Evolutionary conservation across 352 stramenopile genomes (phyloP), one percentile per base, ranked within the genome.

Genomic region (Plasmopara halstedii): DNA sequence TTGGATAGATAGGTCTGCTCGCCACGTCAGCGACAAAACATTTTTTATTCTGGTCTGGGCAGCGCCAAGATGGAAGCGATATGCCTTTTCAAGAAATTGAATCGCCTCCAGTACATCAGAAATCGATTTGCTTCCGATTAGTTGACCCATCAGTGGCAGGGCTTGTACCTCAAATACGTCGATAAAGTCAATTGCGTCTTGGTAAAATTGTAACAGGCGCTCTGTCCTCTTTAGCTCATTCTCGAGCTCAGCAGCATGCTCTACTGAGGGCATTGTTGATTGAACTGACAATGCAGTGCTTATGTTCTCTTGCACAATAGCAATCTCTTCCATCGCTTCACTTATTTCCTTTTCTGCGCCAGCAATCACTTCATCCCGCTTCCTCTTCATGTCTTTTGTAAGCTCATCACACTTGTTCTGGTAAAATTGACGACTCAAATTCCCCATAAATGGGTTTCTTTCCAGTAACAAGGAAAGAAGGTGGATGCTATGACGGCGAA

Each of bases 401-500:
- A 94, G 53, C 39, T 89, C 73, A n/a, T 68, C 49, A 20, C 89
- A 76, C 53, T 97, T 96, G 27, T 64, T 58, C 22, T 63, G 50
- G 51, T 97, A 97, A 10, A 83, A 92, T 15, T 75, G 38, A 23
- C 64, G 64, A 34, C 97, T 71, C 7, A 98, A 62, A 35, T 88
- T 85, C 13, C 83, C 86, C 74, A 95, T 91, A 56, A 93, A 98
- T 8, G 93, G 95, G 54, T 98, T 98, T 47, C 89, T 94, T 58
- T 97, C 85, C 4, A 98, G 53, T 26, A 97, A 40, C 14, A 77
- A 53, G n/a, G 79, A 95, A 4, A 98, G 62, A 23, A 98, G 60
- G 57, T 92, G 52, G 35, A 90, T 74, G 13, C 67, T 86, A 23
- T 94, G 82, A 35, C 92, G 87, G 18, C 95, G 72, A 40, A 97